phyloP scores from a whole-genome alignment of 331 rosid species.

The Saraca asoca region DNA sequence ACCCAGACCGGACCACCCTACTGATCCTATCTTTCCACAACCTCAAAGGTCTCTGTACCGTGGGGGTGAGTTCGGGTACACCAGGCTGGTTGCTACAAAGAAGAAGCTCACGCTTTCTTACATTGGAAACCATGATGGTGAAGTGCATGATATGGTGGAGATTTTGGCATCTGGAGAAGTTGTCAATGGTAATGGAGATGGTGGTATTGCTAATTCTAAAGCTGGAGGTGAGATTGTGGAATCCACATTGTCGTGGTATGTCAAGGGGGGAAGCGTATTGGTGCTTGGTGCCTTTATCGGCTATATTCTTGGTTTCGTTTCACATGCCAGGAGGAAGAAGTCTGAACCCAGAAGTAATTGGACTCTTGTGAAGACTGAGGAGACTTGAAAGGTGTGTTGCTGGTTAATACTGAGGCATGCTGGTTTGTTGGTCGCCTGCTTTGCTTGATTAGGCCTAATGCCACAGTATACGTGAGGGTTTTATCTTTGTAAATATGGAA shows the following conservation, averaged over 20 bases:
- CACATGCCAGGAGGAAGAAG: constrained; percentile 60
- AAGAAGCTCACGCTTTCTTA: constrained; percentile 44
- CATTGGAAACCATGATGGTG: constrained; percentile 48
- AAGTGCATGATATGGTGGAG: constrained; percentile 57
- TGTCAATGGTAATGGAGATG: constrained; percentile 35
- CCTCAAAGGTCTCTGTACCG: constrained; percentile 74
- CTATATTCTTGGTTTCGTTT: constrained; percentile 65
- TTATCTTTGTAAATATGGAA: constrained; percentile 22
- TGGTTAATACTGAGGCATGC: constrained; percentile 20
- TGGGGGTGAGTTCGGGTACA: constrained; percentile 87
- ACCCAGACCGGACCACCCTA: constrained; percentile 70
- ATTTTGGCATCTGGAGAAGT: constrained; percentile 47
- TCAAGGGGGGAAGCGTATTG: constrained; percentile 50
- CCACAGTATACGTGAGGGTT: constrained; percentile 8
- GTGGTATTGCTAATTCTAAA: constrained; percentile 11
- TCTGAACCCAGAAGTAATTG: constrained; percentile 46
- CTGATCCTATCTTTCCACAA: constrained; percentile 78
- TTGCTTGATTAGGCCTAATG: constrained; percentile 14
- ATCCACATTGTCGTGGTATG: constrained; percentile 43
- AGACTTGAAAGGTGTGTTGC: constrained; percentile 31
- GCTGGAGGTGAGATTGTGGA: constrained; percentile 10
- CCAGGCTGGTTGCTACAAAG: constrained; percentile 62
- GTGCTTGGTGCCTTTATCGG: constrained; percentile 79
- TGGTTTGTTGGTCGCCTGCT: constrained; percentile 18
- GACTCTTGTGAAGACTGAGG: constrained; percentile 77